phyloP scores from a whole-genome alignment of 257 asterid species.

The Mentha longifolia region DNA sequence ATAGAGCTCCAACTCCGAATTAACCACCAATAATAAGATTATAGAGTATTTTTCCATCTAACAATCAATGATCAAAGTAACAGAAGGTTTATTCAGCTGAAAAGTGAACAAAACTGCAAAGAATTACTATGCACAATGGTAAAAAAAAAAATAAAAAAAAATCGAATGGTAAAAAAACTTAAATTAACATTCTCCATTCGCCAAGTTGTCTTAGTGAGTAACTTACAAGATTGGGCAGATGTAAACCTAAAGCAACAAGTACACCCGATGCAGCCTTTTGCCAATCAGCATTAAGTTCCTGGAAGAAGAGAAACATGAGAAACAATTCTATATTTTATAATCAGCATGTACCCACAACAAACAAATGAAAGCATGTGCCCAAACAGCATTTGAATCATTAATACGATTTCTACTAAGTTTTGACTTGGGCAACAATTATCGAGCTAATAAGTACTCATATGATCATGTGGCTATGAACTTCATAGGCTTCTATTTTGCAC shows the following conservation, averaged over 20 bases:
- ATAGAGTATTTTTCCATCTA: constrained; percentile 22
- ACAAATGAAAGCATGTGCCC: constrained; percentile 14
- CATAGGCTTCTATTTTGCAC: not conserved
- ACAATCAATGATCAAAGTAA: constrained; percentile 23
- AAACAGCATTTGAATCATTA: constrained; percentile 4
- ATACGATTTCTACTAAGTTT: not conserved
- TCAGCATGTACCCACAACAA: not conserved
- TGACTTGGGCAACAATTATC: not conserved
- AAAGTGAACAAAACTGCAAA: constrained; percentile 17
- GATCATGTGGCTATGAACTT: constrained; percentile 14
- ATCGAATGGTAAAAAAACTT: not conserved
- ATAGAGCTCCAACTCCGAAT: constrained; percentile 21
- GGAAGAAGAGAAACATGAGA: constrained; percentile 28
- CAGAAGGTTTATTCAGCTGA: not conserved
- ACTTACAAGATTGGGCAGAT: constrained; percentile 91
- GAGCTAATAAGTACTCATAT: not conserved
- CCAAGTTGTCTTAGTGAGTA: constrained; percentile 20
- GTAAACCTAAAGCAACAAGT: constrained; percentile 92
- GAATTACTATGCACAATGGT: constrained; percentile 6
- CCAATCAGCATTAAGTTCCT: constrained; percentile 97
- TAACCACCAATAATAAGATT: constrained; percentile 17
- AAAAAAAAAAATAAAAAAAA: too few species aligned
- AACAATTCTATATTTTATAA: not conserved
- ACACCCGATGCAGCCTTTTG: constrained; percentile 98
- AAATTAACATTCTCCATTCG: constrained; percentile 22